Evolutionary conservation across 2,329 filamentous ascomycete species (phyloP).

Genomic region (Spiromastix sp.): DNA sequence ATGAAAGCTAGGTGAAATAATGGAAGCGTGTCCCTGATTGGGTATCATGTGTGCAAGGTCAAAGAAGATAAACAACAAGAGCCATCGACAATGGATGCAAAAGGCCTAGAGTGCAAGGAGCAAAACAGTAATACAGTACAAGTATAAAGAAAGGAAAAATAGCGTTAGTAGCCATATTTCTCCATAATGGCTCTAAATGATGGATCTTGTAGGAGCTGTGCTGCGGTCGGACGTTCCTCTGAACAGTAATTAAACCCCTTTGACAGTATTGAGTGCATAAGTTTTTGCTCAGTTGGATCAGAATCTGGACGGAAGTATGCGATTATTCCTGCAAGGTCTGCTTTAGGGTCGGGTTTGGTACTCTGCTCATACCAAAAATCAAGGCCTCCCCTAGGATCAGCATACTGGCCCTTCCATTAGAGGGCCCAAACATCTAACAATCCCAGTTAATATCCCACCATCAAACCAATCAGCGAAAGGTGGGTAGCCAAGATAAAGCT

Average conservation of each 20-base stretch:
- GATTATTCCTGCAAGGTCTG: not conserved
- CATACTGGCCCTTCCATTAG: slow-evolving; percentile 9
- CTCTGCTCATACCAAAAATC: slow-evolving; percentile 3
- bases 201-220: slow-evolving; percentile 16
- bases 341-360: not conserved
- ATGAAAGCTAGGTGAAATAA: no score
- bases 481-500: slow-evolving; percentile 14
- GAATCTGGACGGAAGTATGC: slow-evolving; percentile 9
- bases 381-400: not conserved
- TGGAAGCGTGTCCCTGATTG: no score
- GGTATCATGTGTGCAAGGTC: no score
- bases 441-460: slow-evolving; percentile 14
- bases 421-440: slow-evolving; percentile 16
- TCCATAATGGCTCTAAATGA: slow-evolving; percentile 16
- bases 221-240: slow-evolving; percentile 15
- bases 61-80: no score
- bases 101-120: no score
- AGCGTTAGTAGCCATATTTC: not conserved
- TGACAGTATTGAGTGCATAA: slow-evolving; percentile 3
- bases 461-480: slow-evolving; percentile 11
- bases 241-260: slow-evolving; percentile 9
- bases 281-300: slow-evolving; percentile 15
- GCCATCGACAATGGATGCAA: no score
- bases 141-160: no score
- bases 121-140: no score